Base-by-base conservation (phyloP, 129 eudicot genomes). In the Helichrysum umbraculigerum region DNA sequence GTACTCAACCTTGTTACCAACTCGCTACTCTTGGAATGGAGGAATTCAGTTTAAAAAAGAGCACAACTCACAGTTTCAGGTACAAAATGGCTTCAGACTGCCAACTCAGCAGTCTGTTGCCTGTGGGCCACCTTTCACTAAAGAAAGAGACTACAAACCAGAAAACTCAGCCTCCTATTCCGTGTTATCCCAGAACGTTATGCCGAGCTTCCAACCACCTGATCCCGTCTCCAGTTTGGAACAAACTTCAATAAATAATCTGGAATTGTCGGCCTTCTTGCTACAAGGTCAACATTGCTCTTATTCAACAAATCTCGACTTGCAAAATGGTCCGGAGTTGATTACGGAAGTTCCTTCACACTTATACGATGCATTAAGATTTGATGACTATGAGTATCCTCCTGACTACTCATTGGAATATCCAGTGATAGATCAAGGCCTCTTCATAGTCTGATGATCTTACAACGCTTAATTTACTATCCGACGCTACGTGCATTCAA, bases 361-460 rank as follows among this genome's bases (percentile, higher is more conserved):
- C 85, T 56, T 86, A 61, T 86, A 76, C 7, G 88, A 87, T 74
- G 72, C 89, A 39, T 76, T 78, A 74, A 87, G 76, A 77, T 82
- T 89, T 47, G 54, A 47, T 37, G 94, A 90, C 83, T 86, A 76
- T 29, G 97, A 87, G 79, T 86, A 75, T 72, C 83, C 87, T 50
- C 52, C 78, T 39, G 98, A 93, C 54, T 60, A 93, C 61, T 61
- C 78, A 5, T 66, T 85, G 74, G 96, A 86, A 37, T 87, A 84
- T 74, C 91, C 89, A 71, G 87, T 89, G 44, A 85, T 89, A 42
- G 91, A 85, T 79, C 91, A 92, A 86, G 88, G 98, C 70, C 85
- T 92, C 54, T 84, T 71, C 78, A 87, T 92, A 78, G 78, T 72
- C 52, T 92, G 88, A 87, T 91, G 88, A 87, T 41, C 51, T 34